A percentile compares a stretch with the other conserved stretches of the same genome.
Evolutionary conservation across 2,329 filamentous ascomycete genomes (phyloP).

Genomic region (Grosmannia clavigera): DNA sequence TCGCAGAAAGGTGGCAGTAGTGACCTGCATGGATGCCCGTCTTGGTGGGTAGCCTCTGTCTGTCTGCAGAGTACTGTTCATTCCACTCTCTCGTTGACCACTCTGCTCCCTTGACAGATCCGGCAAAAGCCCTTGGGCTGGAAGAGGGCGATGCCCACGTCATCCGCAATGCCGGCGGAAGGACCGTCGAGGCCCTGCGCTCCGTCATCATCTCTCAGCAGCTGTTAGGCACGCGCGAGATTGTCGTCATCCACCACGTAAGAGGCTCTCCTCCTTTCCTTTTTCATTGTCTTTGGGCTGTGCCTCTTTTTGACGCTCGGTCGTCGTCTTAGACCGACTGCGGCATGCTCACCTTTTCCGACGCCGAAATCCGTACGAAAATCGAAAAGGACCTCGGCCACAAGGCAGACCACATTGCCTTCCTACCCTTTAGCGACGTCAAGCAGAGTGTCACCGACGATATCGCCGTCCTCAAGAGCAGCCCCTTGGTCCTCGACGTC

Average conservation of each 20-base stretch:
- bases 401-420: conserved; percentile 37
- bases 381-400: conserved; percentile 46
- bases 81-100: neutral
- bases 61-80: neutral
- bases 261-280: neutral
- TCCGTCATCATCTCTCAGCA: conserved; percentile 74
- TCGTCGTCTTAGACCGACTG: conserved; percentile 39
- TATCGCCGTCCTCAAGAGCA: conserved; percentile 48
- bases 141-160: conserved; percentile 69
- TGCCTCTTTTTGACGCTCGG: neutral
- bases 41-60: conserved; percentile 18
- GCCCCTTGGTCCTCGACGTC: conserved; percentile 48
- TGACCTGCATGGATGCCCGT: conserved; percentile 77
- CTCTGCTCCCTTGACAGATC: conserved; percentile 28
- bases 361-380: conserved; percentile 36
- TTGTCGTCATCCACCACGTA: conserved; percentile 59
- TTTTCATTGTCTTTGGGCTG: neutral
- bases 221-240: conserved; percentile 62
- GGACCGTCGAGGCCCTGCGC: conserved; percentile 55
- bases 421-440: conserved; percentile 53
- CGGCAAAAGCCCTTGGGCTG: conserved; percentile 56
- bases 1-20: conserved; percentile 17
- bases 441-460: conserved; percentile 54
- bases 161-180: conserved; percentile 61
- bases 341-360: conserved; percentile 59